Conservation (phyloP, 2,329 filamentous ascomycete species). For the Xylaria sp. region DNA sequence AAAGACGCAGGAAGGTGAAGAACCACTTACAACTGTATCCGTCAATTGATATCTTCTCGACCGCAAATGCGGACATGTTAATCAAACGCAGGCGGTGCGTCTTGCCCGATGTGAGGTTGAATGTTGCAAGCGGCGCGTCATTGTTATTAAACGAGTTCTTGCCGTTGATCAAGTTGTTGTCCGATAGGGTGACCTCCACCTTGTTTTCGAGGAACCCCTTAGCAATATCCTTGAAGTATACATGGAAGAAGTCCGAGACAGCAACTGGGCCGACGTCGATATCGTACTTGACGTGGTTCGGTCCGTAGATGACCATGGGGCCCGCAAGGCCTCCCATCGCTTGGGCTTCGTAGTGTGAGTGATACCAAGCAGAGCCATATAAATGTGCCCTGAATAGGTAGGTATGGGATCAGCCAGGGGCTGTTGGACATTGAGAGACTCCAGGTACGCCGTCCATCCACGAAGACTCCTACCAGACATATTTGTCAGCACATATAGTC, state of each 20-base stretch:
- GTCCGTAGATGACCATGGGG: conserved; percentile 38
- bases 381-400: conserved; percentile 24
- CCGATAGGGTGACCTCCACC: conserved; percentile 25
- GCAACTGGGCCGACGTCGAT: conserved; percentile 23
- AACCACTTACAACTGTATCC: conserved; percentile 37
- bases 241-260: conserved; percentile 18
- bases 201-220: conserved; percentile 23
- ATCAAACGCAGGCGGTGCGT: conserved; percentile 46
- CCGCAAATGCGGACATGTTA: conserved; percentile 43
- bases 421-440: conserved; percentile 25
- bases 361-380: conserved; percentile 38
- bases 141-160: conserved; percentile 42
- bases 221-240: conserved; percentile 13
- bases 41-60: conserved; percentile 45
- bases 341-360: conserved; percentile 43
- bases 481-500: not conserved
- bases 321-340: conserved; percentile 49
- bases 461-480: conserved; percentile 8
- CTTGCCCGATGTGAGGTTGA: conserved; percentile 39
- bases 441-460: conserved; percentile 32
- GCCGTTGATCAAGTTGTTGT: conserved; percentile 39
- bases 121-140: conserved; percentile 26
- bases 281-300: conserved; percentile 21
- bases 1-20: not conserved
- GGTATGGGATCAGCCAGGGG: conserved; percentile 17